These are phyloP conservation scores for Abortiporus biennis DNA, from an alignment of 1,284 basidiomycete species.

Conservation along the genomic window DNA sequence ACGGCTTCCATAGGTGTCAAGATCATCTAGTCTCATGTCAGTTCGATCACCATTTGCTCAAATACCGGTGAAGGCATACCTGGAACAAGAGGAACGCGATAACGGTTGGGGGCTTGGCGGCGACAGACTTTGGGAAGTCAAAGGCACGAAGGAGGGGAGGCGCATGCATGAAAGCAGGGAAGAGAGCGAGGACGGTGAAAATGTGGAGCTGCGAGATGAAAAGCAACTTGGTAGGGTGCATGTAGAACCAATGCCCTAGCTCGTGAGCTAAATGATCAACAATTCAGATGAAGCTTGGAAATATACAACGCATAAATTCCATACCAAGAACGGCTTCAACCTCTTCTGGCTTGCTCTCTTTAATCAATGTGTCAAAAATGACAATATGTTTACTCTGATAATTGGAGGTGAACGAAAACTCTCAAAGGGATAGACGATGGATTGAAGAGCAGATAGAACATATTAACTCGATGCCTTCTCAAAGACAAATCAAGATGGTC, in stretches of 20 bases:
- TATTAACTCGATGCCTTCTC: no score
- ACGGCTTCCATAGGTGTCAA: slow-evolving; percentile 79
- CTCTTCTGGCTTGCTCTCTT: slow-evolving; percentile 82
- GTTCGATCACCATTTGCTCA: neutral
- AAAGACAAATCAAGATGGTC: no score
- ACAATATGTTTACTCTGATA: slow-evolving; percentile 87
- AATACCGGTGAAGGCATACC: slow-evolving; percentile 26
- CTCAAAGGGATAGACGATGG: neutral
- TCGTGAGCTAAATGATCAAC: slow-evolving; percentile 63
- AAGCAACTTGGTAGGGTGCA: slow-evolving; percentile 88
- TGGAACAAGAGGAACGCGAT: slow-evolving; percentile 89
- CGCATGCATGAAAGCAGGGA: slow-evolving; percentile 90
- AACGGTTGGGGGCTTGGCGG: slow-evolving; percentile 73
- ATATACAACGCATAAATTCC: slow-evolving; percentile 2
- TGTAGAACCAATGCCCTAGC: slow-evolving; percentile 91
- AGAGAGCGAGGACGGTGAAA: slow-evolving; percentile 80
- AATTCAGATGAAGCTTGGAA: neutral
- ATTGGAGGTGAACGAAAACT: neutral
- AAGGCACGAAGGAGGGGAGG: slow-evolving; percentile 81
- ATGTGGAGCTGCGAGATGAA: slow-evolving; percentile 83
- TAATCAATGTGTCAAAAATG: slow-evolving; percentile 94
- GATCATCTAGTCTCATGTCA: slow-evolving; percentile 50
- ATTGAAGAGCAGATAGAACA: neutral
- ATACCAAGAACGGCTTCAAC: slow-evolving; percentile 79
- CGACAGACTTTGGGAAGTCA: slow-evolving; percentile 71